Base-by-base conservation (phyloP, 345 rosid genomes). In the Gossypium stocksii region DNA sequence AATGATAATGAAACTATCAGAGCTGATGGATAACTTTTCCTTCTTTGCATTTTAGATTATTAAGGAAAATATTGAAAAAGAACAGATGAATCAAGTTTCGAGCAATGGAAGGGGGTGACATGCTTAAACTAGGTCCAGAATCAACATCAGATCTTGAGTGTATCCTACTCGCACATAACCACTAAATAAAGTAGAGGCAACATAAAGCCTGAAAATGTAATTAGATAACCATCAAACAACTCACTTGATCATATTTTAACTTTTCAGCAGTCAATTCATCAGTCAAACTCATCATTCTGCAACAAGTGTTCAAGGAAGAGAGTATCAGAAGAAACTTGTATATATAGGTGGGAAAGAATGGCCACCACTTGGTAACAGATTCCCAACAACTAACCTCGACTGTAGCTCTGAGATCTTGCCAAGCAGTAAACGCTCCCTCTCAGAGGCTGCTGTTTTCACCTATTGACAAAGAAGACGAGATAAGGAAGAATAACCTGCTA, bases 251-350 rank as follows among this genome's bases (percentile, higher is more conserved):
- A 69, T 88, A 82, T 85, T 85, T 96, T 75, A 80, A 77, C 84
- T 80, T 88, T 81, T 96, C 99, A 57, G 89, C 53, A 68, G 83
- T 86, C 75, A 96, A 84, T 83, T 93, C 99, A 51, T 91, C 90
- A 0, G 88, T 86, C 83, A 96, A 80, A 78, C 75, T 83, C 71
- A 77, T 76, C 93, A 91, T 86, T 88, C 99, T 94, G 91, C 49
- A 81, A 74, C 73, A 62, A 60, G 53, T 27, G 61, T 41, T 22
- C 22, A 38, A 43, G 58, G 34, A 22, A 70, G 53, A 53, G 38
- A 8, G 49, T 68, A 51, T 77, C 49, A 70, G 80, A 69, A 70
- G 27, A 49, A 78, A 51, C 34, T 41, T 64, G 53, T 19, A 70
- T 43, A 45, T 29, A 48, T 23, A 53, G 62, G 56, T 6, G 66